A percentile compares a stretch with the other conserved stretches of the same genome.
Conservation (phyloP, 352 stramenopile genomes). For the Pythium aquatile region DNA sequence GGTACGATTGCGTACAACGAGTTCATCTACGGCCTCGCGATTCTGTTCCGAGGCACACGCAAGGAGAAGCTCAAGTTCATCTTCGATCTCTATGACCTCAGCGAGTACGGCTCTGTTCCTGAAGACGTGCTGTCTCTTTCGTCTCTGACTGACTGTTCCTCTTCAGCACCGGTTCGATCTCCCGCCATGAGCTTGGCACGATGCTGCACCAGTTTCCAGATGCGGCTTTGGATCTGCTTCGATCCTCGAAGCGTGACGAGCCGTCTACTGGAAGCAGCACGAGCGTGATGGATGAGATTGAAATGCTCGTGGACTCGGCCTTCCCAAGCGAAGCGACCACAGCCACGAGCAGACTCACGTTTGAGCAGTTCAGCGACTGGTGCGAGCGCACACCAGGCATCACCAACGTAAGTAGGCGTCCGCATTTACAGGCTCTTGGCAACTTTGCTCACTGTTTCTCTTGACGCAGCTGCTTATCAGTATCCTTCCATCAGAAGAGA, state of each 20-base stretch:
- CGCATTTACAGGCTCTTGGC: no score
- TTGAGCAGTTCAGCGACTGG: constrained; percentile 87
- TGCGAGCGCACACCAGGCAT: constrained; percentile 78
- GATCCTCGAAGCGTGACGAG: constrained; percentile 38
- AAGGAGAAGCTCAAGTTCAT: constrained; percentile 93
- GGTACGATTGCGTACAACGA: constrained; percentile 90
- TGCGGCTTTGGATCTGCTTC: constrained; percentile 62
- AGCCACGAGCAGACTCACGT: constrained; percentile 66
- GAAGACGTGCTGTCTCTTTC: no score
- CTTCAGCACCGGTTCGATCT: constrained; percentile 78
- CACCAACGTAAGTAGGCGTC: constrained; percentile 45
- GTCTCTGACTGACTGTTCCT: constrained; percentile 11
- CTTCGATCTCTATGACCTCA: constrained; percentile 93
- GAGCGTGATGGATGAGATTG: constrained; percentile 60
- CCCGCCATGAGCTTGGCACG: constrained; percentile 77
- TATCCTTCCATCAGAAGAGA: constrained; percentile 64
- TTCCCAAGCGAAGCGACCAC: constrained; percentile 40
- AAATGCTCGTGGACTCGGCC: constrained; percentile 82
- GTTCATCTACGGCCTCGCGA: constrained; percentile 89
- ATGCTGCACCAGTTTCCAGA: constrained; percentile 87
- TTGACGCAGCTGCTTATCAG: constrained; percentile 69
- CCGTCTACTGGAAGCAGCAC: constrained; percentile 10
- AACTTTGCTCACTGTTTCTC: background rate
- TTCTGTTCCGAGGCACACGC: constrained; percentile 77
- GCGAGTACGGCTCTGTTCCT: constrained; percentile 37